Conservation (phyloP, 1,284 basidiomycete genomes). For the Sanghuangporus sanghuang region DNA sequence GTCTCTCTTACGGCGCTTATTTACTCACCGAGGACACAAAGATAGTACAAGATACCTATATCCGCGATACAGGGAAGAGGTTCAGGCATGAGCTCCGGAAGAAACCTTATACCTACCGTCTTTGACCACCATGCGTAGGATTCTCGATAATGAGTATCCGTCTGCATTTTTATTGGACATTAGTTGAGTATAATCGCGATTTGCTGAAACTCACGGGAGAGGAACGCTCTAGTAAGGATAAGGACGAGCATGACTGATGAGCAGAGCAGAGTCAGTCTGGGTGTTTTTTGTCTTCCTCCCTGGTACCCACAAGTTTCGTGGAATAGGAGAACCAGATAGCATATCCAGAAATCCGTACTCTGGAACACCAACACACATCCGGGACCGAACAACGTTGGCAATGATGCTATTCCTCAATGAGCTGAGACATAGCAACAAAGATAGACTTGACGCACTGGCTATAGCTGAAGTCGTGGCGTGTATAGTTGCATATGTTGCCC, state of each 20-base stretch:
- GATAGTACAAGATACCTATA: conserved; percentile 10
- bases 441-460: not conserved
- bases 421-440: not conserved
- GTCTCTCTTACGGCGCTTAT: not conserved
- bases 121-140: conserved; percentile 5
- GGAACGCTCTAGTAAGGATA: conserved; percentile 1
- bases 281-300: too few species aligned
- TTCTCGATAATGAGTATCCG: not conserved
- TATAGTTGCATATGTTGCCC: conserved; percentile 1
- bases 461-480: conserved; percentile 2
- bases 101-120: conserved; percentile 1
- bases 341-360: conserved; percentile 7
- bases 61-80: not conserved
- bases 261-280: not conserved
- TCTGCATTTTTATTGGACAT: not conserved
- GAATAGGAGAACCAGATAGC: conserved; percentile 7
- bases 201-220: not conserved
- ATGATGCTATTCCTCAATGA: not conserved
- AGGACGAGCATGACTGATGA: conserved; percentile 5
- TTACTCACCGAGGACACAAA: conserved; percentile 8
- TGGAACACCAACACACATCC: conserved; percentile 4
- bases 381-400: not conserved
- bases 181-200: not conserved
- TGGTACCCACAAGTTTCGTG: conserved; percentile 6
- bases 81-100: not conserved